Percentiles rank a stretch among this genome's conserved stretches.
These are phyloP conservation scores for Termitomyces sp. DNA, from an alignment of 768 basidiomycete genomes.

Conservation along the genomic window DNA sequence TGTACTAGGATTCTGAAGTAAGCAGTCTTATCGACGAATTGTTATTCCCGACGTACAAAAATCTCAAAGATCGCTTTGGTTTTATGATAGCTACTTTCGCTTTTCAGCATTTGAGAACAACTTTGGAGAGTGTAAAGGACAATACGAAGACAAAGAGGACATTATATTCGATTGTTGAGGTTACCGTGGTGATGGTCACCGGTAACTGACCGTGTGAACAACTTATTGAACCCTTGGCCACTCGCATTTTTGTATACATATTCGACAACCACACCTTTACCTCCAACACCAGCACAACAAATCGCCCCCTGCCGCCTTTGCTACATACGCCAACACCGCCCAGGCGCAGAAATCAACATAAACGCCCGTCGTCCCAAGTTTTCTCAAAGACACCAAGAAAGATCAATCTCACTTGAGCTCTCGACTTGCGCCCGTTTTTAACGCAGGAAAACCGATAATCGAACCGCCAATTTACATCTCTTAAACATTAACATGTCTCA, in stretches of 20 bases:
- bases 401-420: conserved; percentile 9
- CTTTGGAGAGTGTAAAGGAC: background rate
- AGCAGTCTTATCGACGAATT: background rate
- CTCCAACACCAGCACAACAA: conserved; percentile 1
- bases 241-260: conserved; percentile 6
- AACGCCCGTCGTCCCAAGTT: background rate
- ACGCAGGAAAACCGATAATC: conserved; percentile 4
- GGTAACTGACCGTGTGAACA: conserved; percentile 10
- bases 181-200: background rate
- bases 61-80: background rate
- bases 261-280: background rate
- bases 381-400: background rate
- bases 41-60: background rate
- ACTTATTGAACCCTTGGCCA: conserved; percentile 1
- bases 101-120: background rate
- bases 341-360: conserved; percentile 1
- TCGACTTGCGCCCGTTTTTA: conserved; percentile 1
- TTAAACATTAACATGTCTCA: conserved; percentile 21
- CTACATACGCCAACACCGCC: background rate
- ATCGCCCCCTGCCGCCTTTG: background rate
- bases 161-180: background rate
- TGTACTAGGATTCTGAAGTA: background rate
- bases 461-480: background rate
- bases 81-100: background rate
- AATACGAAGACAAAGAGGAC: background rate